Evolutionary conservation across 768 basidiomycete species (phyloP).

Genomic region (Exidia glandulosa): DNA sequence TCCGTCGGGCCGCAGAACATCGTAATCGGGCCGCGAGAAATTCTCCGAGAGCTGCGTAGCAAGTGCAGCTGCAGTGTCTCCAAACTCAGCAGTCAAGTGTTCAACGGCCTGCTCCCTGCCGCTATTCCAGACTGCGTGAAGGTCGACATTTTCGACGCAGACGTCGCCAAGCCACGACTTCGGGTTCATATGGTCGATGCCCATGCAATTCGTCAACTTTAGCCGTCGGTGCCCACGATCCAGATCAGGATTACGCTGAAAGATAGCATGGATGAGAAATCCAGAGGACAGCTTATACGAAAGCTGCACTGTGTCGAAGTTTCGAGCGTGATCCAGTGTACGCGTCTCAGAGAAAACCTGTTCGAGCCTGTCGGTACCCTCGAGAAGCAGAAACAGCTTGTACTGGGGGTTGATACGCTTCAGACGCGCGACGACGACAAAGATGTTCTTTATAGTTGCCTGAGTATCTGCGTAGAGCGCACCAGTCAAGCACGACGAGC

Average conservation of each 20-base stretch:
- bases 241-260: slow-evolving; percentile 13
- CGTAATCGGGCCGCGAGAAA: too few relatives aligned
- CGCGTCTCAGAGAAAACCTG: not conserved
- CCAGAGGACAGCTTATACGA: not conserved
- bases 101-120: not conserved
- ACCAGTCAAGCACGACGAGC: not conserved
- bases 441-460: not conserved
- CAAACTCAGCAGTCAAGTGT: not conserved
- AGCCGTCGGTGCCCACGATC: slow-evolving; percentile 17
- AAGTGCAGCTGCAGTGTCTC: not conserved
- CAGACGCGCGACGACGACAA: not conserved
- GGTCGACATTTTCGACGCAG: slow-evolving; percentile 12
- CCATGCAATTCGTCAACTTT: not conserved
- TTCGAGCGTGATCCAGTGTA: not conserved
- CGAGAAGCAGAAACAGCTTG: not conserved
- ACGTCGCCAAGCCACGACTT: slow-evolving; percentile 24
- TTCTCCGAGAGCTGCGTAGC: not conserved
- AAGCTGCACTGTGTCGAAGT: not conserved
- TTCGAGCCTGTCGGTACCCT: not conserved
- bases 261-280: not conserved
- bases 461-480: not conserved
- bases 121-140: not conserved
- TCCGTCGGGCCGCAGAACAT: not conserved
- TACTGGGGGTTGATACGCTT: not conserved
- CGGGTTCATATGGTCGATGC: slow-evolving; percentile 25